phyloP scores from a whole-genome alignment of 352 stramenopile genomes.

The Peronospora belbahrii region DNA sequence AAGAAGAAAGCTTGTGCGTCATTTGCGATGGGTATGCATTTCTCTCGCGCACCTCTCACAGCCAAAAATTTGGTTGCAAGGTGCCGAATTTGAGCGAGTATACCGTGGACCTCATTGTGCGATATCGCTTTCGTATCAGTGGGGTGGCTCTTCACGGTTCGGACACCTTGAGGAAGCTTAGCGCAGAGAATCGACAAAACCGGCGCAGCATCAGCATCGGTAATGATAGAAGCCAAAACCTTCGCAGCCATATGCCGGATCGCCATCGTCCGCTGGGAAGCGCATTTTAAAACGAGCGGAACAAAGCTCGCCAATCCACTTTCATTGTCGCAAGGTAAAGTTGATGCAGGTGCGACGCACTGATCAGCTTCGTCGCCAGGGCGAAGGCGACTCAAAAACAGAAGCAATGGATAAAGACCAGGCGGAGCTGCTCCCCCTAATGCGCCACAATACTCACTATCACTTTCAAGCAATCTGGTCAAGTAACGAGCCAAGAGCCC shows the following conservation, averaged over 20 bases:
- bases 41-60: neutral
- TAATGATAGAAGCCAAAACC: slow-evolving; percentile 65
- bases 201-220: slow-evolving; percentile 37
- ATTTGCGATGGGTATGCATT: slow-evolving; percentile 5
- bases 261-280: slow-evolving; percentile 58
- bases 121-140: slow-evolving; percentile 14
- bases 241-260: slow-evolving; percentile 75
- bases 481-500: slow-evolving; percentile 54
- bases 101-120: slow-evolving; percentile 59
- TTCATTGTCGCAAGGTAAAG: slow-evolving; percentile 13
- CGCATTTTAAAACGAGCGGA: slow-evolving; percentile 60
- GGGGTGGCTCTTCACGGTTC: neutral
- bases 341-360: slow-evolving; percentile 9
- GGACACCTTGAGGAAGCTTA: slow-evolving; percentile 37
- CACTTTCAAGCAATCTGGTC: slow-evolving; percentile 26
- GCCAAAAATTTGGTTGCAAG: slow-evolving; percentile 37
- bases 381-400: slow-evolving; percentile 72
- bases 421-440: slow-evolving; percentile 34
- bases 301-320: slow-evolving; percentile 39
- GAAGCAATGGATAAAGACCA: slow-evolving; percentile 64
- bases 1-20: slow-evolving; percentile 19
- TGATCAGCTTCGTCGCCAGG: slow-evolving; percentile 51
- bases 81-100: slow-evolving; percentile 52
- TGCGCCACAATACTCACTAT: slow-evolving; percentile 11
- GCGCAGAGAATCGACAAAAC: slow-evolving; percentile 32